These are phyloP conservation scores for Penicillium decumbens DNA, from an alignment of 2,329 filamentous ascomycete species.

Conservation along the genomic window DNA sequence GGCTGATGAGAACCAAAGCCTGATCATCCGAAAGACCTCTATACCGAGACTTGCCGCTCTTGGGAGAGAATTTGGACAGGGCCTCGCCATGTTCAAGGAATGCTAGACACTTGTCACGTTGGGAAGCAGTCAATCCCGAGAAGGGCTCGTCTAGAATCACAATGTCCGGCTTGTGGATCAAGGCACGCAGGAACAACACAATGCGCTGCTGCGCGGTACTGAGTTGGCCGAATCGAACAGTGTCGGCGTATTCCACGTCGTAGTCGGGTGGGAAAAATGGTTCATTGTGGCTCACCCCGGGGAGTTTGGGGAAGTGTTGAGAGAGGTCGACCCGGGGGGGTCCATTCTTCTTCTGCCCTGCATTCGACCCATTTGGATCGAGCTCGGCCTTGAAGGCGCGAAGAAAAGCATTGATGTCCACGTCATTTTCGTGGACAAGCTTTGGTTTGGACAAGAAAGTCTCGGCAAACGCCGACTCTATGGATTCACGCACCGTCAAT, in stretches of 20 bases:
- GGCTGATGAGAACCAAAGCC: conserved; percentile 86
- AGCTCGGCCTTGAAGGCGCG: conserved; percentile 75
- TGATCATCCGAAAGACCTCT: conserved; percentile 64
- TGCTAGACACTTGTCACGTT: conserved; percentile 79
- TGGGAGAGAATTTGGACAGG: conserved; percentile 10
- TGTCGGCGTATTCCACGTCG: conserved; percentile 63
- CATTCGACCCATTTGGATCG: conserved; percentile 47
- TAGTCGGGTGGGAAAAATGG: conserved; percentile 19
- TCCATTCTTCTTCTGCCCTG: not conserved
- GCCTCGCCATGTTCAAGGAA: conserved; percentile 67
- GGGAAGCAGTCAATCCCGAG: conserved; percentile 73
- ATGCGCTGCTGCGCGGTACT: conserved; percentile 61
- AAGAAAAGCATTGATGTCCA: conserved; percentile 64
- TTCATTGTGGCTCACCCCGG: not conserved
- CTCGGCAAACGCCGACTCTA: conserved; percentile 87
- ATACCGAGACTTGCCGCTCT: conserved; percentile 15
- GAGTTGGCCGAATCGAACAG: conserved; percentile 66
- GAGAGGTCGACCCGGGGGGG: not conserved
- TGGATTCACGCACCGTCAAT: conserved; percentile 65
- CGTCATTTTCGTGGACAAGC: conserved; percentile 54
- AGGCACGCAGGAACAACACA: conserved; percentile 73
- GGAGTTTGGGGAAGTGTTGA: not conserved
- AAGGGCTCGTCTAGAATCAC: conserved; percentile 85
- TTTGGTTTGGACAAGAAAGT: conserved; percentile 71
- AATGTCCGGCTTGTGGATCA: conserved; percentile 75